Conservation (phyloP, 2,329 filamentous ascomycete species). For the Arthrobotrys entomopaga region DNA sequence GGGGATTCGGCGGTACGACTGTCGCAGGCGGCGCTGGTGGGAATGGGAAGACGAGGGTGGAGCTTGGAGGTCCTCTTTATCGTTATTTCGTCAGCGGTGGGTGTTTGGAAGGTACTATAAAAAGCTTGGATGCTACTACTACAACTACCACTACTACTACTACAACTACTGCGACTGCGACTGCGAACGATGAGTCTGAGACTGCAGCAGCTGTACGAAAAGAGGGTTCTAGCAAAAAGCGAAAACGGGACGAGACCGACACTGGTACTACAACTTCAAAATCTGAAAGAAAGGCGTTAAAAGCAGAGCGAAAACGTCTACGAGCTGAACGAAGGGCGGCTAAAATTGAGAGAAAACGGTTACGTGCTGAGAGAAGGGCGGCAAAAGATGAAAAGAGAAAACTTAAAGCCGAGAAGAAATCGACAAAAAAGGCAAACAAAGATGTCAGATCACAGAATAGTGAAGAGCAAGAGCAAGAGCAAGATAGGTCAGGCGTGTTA, state of each 20-base stretch:
- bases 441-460: neutral
- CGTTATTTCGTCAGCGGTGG: conserved; percentile 45
- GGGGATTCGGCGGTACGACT: conserved; percentile 43
- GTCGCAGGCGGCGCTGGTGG: neutral
- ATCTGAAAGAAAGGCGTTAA: conserved; percentile 31
- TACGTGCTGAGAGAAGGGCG: conserved; percentile 31
- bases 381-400: conserved; percentile 28
- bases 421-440: conserved; percentile 12
- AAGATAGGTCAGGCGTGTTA: conserved; percentile 2
- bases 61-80: conserved; percentile 29
- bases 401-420: conserved; percentile 30
- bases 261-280: conserved; percentile 3
- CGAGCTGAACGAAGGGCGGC: conserved; percentile 33
- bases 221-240: conserved; percentile 23
- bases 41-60: conserved; percentile 7
- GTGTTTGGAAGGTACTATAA: conserved; percentile 44
- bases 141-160: conserved; percentile 2
- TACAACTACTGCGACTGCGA: neutral
- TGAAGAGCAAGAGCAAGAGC: neutral
- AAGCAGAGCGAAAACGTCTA: conserved; percentile 33
- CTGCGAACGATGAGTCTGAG: conserved; percentile 4
- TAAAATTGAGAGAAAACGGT: conserved; percentile 32
- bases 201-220: too few relatives aligned
- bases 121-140: neutral
- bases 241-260: conserved; percentile 29